Evolutionary conservation across 2,329 filamentous ascomycete species (phyloP).

Genomic region (Lasiodiplodia citricola): DNA sequence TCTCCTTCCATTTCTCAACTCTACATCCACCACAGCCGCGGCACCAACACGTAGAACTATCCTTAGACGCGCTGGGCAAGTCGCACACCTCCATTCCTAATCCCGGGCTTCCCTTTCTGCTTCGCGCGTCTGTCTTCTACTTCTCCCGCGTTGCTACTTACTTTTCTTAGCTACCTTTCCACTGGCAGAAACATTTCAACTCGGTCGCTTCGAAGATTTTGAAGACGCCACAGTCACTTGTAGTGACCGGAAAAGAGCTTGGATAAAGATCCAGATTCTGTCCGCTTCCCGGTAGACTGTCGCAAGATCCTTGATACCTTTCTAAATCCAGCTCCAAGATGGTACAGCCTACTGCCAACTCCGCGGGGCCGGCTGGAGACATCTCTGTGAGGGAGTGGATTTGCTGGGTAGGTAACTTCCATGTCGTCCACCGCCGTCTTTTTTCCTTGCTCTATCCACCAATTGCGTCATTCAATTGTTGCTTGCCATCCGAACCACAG

Average conservation of each 20-base stretch:
- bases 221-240: not conserved
- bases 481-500: not conserved
- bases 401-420: conserved; percentile 16
- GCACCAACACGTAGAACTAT: not conserved
- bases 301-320: not conserved
- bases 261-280: not conserved
- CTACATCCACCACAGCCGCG: not conserved
- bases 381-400: conserved; percentile 23
- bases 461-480: not conserved
- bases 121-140: not conserved
- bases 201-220: not conserved
- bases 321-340: not conserved
- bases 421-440: not conserved
- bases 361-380: not conserved
- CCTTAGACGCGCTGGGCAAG: not conserved
- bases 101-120: not conserved
- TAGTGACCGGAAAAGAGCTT: not conserved
- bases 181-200: not conserved
- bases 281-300: not conserved
- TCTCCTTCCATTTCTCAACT: not conserved
- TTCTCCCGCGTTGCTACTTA: not conserved
- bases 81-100: not conserved
- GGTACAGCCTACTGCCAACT: not conserved
- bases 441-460: not conserved
- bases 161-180: not conserved